phyloP scores from a whole-genome alignment of 2,329 filamentous ascomycete genomes.

The Claviceps arundinis region DNA sequence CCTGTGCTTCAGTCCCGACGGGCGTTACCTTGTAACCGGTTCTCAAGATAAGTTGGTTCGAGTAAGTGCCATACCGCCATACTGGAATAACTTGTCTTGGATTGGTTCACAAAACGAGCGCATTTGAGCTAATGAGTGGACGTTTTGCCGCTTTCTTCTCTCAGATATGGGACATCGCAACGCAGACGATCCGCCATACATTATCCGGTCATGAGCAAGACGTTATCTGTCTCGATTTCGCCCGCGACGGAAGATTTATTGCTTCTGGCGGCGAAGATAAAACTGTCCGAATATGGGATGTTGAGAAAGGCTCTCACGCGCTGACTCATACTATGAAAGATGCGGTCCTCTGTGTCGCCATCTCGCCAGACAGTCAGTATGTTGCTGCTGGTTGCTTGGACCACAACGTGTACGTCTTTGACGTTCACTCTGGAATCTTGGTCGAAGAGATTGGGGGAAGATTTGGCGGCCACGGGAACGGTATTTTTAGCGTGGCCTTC shows the following conservation, averaged over 20 bases:
- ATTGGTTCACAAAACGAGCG: too few relatives aligned
- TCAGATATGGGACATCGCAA: slow-evolving; percentile 87
- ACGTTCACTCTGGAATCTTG: slow-evolving; percentile 71
- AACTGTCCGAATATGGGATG: slow-evolving; percentile 92
- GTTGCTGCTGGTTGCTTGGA: slow-evolving; percentile 92
- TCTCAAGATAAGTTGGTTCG: slow-evolving; percentile 96
- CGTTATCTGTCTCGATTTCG: slow-evolving; percentile 93
- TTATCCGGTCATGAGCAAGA: slow-evolving; percentile 98
- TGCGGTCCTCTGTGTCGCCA: slow-evolving; percentile 92
- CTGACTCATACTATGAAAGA: slow-evolving; percentile 87
- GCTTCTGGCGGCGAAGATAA: slow-evolving; percentile 91
- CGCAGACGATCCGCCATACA: slow-evolving; percentile 72
- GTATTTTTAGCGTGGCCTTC: slow-evolving; percentile 92
- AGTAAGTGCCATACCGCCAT: slow-evolving; percentile 38
- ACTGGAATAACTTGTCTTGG: too few relatives aligned
- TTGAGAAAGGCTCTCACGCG: slow-evolving; percentile 69
- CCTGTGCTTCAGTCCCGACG: slow-evolving; percentile 96
- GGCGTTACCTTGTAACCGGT: slow-evolving; percentile 84
- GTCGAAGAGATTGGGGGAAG: slow-evolving; percentile 77
- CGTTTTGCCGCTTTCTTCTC: slow-evolving; percentile 1
- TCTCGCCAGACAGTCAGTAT: slow-evolving; percentile 87
- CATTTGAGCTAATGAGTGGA: slow-evolving; percentile 6
- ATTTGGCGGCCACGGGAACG: slow-evolving; percentile 88
- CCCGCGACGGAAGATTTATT: slow-evolving; percentile 83
- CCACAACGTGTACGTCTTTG: slow-evolving; percentile 97